Evolutionary conservation across 495 filamentous ascomycete species (phyloP).

Genomic region (Penicillium alfredii): DNA sequence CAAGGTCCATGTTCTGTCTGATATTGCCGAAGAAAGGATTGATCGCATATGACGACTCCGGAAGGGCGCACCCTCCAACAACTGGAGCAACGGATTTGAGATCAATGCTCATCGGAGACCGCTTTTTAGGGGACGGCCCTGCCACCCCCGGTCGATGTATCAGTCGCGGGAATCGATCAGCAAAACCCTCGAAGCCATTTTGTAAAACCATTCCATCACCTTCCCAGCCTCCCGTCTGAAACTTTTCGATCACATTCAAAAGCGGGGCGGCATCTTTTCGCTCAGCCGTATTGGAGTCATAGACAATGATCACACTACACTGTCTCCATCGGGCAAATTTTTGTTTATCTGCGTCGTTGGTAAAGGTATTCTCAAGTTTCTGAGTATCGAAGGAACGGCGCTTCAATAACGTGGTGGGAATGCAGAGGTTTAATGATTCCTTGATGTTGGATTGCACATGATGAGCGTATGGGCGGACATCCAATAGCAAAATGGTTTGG

Average conservation of each 20-base stretch:
- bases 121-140: constrained; percentile 32
- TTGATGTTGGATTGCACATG: constrained; percentile 68
- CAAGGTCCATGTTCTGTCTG: constrained; percentile 91
- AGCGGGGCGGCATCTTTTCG: constrained; percentile 71
- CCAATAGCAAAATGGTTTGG: constrained; percentile 66
- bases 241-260: constrained; percentile 86
- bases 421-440: constrained; percentile 84
- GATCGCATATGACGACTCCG: constrained; percentile 54
- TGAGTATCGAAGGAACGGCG: constrained; percentile 85
- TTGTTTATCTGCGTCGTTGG: constrained; percentile 60
- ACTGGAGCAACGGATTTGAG: constrained; percentile 63
- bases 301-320: constrained; percentile 73
- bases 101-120: constrained; percentile 42
- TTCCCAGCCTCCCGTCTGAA: constrained; percentile 74
- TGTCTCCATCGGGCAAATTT: constrained; percentile 73
- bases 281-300: constrained; percentile 71
- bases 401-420: constrained; percentile 91
- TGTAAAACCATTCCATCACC: constrained; percentile 68
- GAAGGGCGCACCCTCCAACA: constrained; percentile 81
- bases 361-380: constrained; percentile 84
- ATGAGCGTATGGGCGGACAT: constrained; percentile 81
- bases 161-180: constrained; percentile 43
- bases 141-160: too few species aligned
- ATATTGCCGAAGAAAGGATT: constrained; percentile 97
- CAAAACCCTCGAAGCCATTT: constrained; percentile 50